Percentiles rank a stretch among this genome's conserved stretches.
Conservation (phyloP, 2,329 filamentous ascomycete genomes). For the Ustulina deusta region DNA sequence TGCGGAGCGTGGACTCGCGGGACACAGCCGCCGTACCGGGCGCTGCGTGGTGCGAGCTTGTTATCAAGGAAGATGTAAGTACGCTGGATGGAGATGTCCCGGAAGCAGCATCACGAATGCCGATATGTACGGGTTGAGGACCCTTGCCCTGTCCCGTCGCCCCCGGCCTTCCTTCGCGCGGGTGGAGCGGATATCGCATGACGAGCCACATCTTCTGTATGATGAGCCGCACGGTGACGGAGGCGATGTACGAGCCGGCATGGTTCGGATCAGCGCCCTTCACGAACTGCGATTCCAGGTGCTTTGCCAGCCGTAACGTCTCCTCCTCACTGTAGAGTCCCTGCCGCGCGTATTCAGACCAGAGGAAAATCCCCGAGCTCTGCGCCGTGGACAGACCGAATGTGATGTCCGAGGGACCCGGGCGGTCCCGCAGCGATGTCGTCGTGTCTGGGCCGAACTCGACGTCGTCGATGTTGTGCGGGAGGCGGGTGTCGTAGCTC, state of each 20-base stretch:
- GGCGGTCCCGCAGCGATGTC: slow-evolving; percentile 51
- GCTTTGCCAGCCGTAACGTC: slow-evolving; percentile 55
- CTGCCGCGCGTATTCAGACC: slow-evolving; percentile 53
- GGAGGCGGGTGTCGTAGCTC: slow-evolving; percentile 61
- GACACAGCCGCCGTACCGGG: slow-evolving; percentile 38
- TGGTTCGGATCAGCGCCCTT: slow-evolving; percentile 51
- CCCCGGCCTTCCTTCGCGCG: neutral
- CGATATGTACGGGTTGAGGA: slow-evolving; percentile 28
- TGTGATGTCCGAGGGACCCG: slow-evolving; percentile 57
- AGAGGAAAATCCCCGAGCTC: slow-evolving; percentile 56
- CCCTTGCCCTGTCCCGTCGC: neutral
- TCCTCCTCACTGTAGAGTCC: slow-evolving; percentile 53
- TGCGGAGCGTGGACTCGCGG: slow-evolving; percentile 59
- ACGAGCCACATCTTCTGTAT: slow-evolving; percentile 62
- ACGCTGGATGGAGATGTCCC: slow-evolving; percentile 5
- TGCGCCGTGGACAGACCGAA: slow-evolving; percentile 57
- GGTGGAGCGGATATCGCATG: slow-evolving; percentile 59
- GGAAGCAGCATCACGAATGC: neutral
- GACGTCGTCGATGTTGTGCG: slow-evolving; percentile 66
- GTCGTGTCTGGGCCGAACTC: slow-evolving; percentile 59
- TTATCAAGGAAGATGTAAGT: neutral
- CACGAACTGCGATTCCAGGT: slow-evolving; percentile 57
- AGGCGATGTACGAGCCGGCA: slow-evolving; percentile 54
- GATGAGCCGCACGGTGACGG: slow-evolving; percentile 56
- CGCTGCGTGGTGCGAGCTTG: neutral